phyloP scores from a whole-genome alignment of 768 basidiomycete genomes.

The Tricholoma bakamatsutake region DNA sequence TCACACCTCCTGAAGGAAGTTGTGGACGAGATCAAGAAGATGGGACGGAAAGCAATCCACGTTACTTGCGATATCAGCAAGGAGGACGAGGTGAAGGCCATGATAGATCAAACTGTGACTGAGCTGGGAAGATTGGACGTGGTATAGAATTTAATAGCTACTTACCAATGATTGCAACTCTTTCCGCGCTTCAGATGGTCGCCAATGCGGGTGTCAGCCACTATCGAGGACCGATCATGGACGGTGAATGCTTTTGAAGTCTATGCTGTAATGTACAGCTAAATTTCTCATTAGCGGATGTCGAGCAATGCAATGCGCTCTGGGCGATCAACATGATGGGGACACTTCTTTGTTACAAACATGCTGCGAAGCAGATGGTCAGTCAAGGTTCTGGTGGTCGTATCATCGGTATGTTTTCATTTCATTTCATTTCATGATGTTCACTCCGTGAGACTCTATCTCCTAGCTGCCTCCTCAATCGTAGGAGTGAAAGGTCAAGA shows the following conservation, averaged over 20 bases:
- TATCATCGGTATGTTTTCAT: conserved; percentile 28
- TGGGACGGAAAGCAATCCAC: conserved; percentile 15
- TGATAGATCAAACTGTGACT: conserved; percentile 19
- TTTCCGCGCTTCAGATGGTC: conserved; percentile 23
- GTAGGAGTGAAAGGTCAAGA: conserved; percentile 23
- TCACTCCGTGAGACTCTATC: neutral
- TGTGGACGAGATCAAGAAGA: conserved; percentile 19
- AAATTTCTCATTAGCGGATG: conserved; percentile 18
- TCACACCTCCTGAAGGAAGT: conserved; percentile 14
- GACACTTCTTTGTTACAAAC: conserved; percentile 34
- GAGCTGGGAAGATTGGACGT: conserved; percentile 22
- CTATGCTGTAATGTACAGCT: neutral
- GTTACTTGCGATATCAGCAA: conserved; percentile 20
- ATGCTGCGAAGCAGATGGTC: conserved; percentile 12
- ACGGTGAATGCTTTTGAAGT: conserved; percentile 9
- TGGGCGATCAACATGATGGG: conserved; percentile 36
- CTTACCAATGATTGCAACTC: neutral
- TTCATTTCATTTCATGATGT: neutral
- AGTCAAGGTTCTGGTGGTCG: conserved; percentile 35
- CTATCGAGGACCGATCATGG: conserved; percentile 6
- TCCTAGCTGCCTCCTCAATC: conserved; percentile 29
- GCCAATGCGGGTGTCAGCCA: conserved; percentile 26
- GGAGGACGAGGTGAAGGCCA: conserved; percentile 22
- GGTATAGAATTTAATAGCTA: conserved; percentile 9
- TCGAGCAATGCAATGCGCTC: conserved; percentile 27